Evolutionary conservation across 2,329 filamentous ascomycete species (phyloP).

Genomic region (Diaporthe citriasiana): DNA sequence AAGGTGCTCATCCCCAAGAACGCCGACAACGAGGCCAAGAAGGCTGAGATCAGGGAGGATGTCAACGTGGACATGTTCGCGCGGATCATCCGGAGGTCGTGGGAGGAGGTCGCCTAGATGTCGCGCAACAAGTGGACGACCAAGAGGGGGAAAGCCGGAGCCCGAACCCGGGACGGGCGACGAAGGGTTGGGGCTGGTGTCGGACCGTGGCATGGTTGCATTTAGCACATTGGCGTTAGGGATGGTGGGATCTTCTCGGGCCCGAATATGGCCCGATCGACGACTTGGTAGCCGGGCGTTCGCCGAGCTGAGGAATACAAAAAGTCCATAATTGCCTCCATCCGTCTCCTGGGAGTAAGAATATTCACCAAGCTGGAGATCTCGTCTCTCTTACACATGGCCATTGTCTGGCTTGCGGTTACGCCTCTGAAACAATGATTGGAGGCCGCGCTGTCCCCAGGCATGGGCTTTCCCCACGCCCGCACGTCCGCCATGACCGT

Average conservation of each 20-base stretch:
- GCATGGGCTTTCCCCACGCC: no score
- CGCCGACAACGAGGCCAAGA: slow-evolving; percentile 97
- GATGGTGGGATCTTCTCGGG: slow-evolving; percentile 31
- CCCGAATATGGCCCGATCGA: slow-evolving; percentile 33
- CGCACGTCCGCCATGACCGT: no score
- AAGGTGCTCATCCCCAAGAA: slow-evolving; percentile 86
- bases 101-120: slow-evolving; percentile 80
- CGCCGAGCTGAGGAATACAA: slow-evolving; percentile 36
- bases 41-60: slow-evolving; percentile 94
- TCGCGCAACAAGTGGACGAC: neutral
- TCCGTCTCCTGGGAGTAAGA: neutral
- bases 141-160: neutral
- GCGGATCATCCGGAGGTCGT: slow-evolving; percentile 84
- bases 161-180: neutral
- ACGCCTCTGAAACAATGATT: no score
- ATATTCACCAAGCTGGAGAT: no score
- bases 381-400: no score
- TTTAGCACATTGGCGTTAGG: slow-evolving; percentile 38
- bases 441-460: no score
- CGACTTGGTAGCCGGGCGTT: slow-evolving; percentile 39
- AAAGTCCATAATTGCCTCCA: slow-evolving; percentile 36
- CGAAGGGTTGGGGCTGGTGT: neutral
- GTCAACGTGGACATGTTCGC: slow-evolving; percentile 91
- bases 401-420: no score
- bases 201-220: slow-evolving; percentile 36